phyloP scores from a whole-genome alignment of 805 yeast genomes.

The Metschnikowia lachancei region DNA sequence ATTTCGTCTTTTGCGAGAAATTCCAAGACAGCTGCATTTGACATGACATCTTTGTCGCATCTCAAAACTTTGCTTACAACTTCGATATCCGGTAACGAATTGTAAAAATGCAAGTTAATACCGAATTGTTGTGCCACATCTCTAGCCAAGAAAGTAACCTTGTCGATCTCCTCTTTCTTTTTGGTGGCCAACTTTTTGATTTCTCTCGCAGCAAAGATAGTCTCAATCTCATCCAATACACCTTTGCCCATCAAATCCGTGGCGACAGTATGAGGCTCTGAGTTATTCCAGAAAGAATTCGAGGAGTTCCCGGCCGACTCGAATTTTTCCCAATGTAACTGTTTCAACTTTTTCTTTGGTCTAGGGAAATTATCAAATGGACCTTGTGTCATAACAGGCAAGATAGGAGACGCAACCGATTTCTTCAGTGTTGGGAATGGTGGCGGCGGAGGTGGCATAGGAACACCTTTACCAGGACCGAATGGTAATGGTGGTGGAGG shows the following conservation, averaged over 20 bases:
- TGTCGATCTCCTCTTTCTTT: conserved; percentile 43
- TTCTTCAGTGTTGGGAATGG: conserved; percentile 16
- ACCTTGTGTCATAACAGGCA: conserved; percentile 21
- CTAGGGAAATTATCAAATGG: conserved; percentile 51
- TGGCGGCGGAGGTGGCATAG: conserved; percentile 29
- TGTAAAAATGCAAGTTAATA: conserved; percentile 80
- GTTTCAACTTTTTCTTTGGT: conserved; percentile 63
- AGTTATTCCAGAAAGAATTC: conserved; percentile 61
- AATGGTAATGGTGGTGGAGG: conserved; percentile 24
- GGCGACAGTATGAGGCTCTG: conserved; percentile 44
- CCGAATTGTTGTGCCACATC: conserved; percentile 93
- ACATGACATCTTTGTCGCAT: conserved; percentile 72
- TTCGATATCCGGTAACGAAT: conserved; percentile 58
- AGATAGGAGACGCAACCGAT: conserved; percentile 7
- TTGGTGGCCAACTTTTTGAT: conserved; percentile 43
- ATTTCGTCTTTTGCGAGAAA: conserved; percentile 76
- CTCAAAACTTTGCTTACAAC: conserved; percentile 67
- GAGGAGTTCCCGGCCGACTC: conserved; percentile 43
- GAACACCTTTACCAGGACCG: conserved; percentile 21
- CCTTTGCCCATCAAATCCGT: conserved; percentile 56
- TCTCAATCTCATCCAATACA: conserved; percentile 62
- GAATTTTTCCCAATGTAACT: conserved; percentile 79
- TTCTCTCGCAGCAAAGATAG: conserved; percentile 57
- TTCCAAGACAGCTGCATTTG: conserved; percentile 73
- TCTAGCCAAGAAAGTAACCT: conserved; percentile 58